These are phyloP conservation scores for Cyberlindnera euphorbiae DNA, from an alignment of 805 yeast genomes.

Conservation along the genomic window DNA sequence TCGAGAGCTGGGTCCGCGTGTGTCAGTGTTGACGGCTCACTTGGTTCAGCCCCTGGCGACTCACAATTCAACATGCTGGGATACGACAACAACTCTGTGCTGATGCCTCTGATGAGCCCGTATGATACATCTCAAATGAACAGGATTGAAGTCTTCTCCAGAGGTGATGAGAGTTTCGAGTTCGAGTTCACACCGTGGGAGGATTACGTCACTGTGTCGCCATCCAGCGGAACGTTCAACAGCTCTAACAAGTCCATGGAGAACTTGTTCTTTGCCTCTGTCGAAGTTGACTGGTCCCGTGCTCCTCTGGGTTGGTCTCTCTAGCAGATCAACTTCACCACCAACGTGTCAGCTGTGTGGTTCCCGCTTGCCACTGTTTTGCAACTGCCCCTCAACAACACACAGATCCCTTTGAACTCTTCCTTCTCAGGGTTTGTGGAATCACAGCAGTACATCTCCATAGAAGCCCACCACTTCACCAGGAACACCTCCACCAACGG, in stretches of 20 bases:
- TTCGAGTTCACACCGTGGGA: constrained; percentile 11
- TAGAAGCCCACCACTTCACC: constrained; percentile 13
- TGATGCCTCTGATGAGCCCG: constrained; percentile 9
- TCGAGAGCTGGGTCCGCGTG: constrained; percentile 12
- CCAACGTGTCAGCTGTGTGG: constrained; percentile 8
- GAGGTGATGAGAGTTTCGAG: constrained; percentile 11
- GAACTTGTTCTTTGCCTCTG: constrained; percentile 6
- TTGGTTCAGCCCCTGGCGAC: constrained; percentile 12
- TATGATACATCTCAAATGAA: no score
- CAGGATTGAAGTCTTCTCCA: constrained; percentile 11
- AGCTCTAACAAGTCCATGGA: constrained; percentile 7
- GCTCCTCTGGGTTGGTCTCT: constrained; percentile 11
- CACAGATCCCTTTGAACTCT: constrained; percentile 7
- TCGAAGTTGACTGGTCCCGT: constrained; percentile 11
- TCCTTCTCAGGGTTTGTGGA: constrained; percentile 10
- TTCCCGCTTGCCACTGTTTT: constrained; percentile 4
- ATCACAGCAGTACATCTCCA: constrained; percentile 11
- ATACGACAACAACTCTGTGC: constrained; percentile 12
- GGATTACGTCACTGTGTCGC: constrained; percentile 8
- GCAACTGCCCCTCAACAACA: constrained; percentile 13
- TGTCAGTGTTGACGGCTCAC: constrained; percentile 4
- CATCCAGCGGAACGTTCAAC: constrained; percentile 7
- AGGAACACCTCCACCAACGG: constrained; percentile 3
- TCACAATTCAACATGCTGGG: constrained; percentile 5
- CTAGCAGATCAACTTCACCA: constrained; percentile 13